Evolutionary conservation across 2,329 filamentous ascomycete genomes (phyloP), one percentile per base, ranked within the genome.

Genomic region (Triangularia setosa): DNA sequence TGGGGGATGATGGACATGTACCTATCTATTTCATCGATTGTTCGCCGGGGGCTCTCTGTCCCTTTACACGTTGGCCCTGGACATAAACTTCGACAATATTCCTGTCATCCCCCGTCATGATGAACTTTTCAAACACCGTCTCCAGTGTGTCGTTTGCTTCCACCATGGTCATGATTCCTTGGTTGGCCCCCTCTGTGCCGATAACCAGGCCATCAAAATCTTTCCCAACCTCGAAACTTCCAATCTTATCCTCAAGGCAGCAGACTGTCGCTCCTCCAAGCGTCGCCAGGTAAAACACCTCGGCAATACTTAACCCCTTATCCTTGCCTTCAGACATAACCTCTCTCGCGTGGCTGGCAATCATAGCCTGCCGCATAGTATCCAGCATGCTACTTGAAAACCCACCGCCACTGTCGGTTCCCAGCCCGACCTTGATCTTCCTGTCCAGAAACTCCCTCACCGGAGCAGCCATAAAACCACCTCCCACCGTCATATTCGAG

Each of bases 31-130:
- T 48, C 40, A 21, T 21, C 18, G 3, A 9, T 4, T 21, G 40
- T 4, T 5, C 8, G 14, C 4, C 40, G n/a, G 2, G 3, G 40
- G n/a, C 40, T 48, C 40, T 48, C 21, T 48, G n/a, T 16, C 65
- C 65, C 58, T 66, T 71, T 40, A 70, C 68, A 56, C 57, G 12
- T 11, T 75, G 72, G 1, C 85, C 85, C 6, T 73, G 70, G 0
- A 88, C 83, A 73, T 79, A 88, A 0, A 88, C 86, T 21, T 78
- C 71, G 0, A 72, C 70, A 60, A 88, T 85, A 67, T 88, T 88
- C 4, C 87, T 77, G 70, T 89, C 87, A 71, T 89, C 86, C 0
- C 84, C 86, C 1, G 85, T 88, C 84, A 88, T 87, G 28, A 89
- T 69, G 65, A 87, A 89, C 76, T 88, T 89, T 62, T 88, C 84